Conservation (phyloP, 1,284 basidiomycete genomes). For the Cutaneotrichosporon sp. region DNA sequence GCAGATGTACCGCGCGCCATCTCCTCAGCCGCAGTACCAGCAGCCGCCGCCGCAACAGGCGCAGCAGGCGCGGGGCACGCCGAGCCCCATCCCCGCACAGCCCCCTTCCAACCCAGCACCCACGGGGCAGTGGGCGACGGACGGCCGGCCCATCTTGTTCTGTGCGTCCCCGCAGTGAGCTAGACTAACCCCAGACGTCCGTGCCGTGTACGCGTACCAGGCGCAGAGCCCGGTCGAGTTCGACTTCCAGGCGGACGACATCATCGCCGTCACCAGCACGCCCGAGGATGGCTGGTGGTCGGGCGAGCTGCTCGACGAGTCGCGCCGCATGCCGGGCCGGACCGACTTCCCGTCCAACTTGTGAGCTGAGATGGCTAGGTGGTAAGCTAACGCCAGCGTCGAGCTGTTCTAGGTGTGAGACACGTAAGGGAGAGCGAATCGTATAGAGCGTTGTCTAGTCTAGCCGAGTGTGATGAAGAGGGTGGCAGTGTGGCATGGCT, state of each 20-base stretch:
- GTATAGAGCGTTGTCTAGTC: background rate
- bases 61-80: constrained; percentile 26
- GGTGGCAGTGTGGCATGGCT: background rate
- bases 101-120: constrained; percentile 46
- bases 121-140: constrained; percentile 53
- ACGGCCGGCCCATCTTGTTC: constrained; percentile 51
- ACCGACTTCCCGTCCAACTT: constrained; percentile 94
- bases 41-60: constrained; percentile 24
- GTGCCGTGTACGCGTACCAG: constrained; percentile 87
- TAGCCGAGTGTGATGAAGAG: background rate
- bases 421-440: background rate
- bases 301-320: constrained; percentile 72
- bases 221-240: constrained; percentile 67
- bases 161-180: constrained; percentile 36
- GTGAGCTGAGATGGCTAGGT: background rate
- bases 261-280: constrained; percentile 87
- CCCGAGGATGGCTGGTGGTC: constrained; percentile 96
- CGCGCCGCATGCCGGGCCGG: constrained; percentile 70
- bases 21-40: constrained; percentile 10
- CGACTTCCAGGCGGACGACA: constrained; percentile 86
- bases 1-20: constrained; percentile 7
- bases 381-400: constrained; percentile 1
- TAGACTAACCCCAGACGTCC: constrained; percentile 58
- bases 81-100: constrained; percentile 45
- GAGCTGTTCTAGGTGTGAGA: constrained; percentile 3